phyloP scores from a whole-genome alignment of 257 asterid species.

The Ophiorrhiza pumila region DNA sequence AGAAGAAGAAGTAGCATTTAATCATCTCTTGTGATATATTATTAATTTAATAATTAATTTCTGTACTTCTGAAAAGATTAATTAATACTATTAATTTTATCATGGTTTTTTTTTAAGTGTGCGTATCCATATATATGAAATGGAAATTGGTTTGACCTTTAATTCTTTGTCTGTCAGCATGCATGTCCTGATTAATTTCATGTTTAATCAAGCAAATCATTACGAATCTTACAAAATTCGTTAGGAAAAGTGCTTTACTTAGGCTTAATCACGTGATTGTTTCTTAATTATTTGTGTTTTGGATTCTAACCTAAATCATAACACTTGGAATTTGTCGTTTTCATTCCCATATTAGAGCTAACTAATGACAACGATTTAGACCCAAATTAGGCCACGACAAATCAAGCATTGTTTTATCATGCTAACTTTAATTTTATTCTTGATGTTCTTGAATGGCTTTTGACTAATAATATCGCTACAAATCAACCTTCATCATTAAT shows the following conservation, averaged over 20 bases:
- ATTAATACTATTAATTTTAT: background rate
- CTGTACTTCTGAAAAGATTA: background rate
- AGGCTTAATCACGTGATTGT: constrained; percentile 7
- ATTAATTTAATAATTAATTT: background rate
- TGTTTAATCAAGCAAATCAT: background rate
- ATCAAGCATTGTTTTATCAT: background rate
- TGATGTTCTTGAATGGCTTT: too few species aligned
- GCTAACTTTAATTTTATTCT: background rate
- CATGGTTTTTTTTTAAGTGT: background rate
- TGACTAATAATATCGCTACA: too few species aligned
- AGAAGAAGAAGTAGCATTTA: background rate
- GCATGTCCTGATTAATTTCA: background rate
- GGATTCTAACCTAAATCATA: background rate
- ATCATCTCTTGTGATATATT: background rate
- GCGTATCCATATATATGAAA: background rate
- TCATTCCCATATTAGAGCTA: background rate
- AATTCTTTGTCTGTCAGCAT: background rate
- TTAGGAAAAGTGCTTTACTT: background rate
- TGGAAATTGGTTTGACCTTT: background rate
- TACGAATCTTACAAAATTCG: background rate
- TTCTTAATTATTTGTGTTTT: background rate
- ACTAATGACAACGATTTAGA: background rate
- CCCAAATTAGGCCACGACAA: background rate
- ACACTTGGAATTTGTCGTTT: background rate
- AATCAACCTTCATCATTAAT: too few species aligned